These are phyloP conservation scores for Rhynchospora tenuis DNA, from an alignment of 176 grass and related monocot genomes.

Conservation along the genomic window DNA sequence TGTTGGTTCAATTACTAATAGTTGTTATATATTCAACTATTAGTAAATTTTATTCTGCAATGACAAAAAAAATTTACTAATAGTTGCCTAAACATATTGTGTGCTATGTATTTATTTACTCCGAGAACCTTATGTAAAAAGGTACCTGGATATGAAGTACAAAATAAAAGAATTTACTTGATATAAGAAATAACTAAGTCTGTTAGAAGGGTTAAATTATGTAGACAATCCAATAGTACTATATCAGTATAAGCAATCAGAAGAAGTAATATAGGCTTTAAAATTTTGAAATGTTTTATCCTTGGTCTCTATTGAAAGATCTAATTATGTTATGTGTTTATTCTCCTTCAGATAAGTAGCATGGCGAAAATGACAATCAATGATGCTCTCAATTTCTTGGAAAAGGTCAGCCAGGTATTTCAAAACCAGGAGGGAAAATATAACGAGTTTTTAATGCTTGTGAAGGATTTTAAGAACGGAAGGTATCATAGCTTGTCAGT, in stretches of 20 bases:
- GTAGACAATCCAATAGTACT: neutral
- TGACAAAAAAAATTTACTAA: too few relatives aligned
- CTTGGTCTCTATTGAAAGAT: neutral
- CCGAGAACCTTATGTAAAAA: neutral
- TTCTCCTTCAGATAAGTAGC: slow-evolving; percentile 4
- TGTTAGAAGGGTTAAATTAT: neutral
- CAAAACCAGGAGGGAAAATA: slow-evolving; percentile 94
- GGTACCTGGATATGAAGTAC: neutral
- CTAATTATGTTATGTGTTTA: slow-evolving; percentile 7
- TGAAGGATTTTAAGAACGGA: slow-evolving; percentile 99
- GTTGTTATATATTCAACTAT: too few relatives aligned
- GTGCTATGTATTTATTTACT: neutral
- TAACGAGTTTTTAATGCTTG: slow-evolving; percentile 95
- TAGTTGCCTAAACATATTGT: neutral
- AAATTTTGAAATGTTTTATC: neutral
- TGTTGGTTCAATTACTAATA: neutral
- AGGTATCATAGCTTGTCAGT: slow-evolving; percentile 36
- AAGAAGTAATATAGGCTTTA: neutral
- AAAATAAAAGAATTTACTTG: neutral
- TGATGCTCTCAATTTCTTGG: slow-evolving; percentile 83
- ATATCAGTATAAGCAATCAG: neutral
- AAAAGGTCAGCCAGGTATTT: slow-evolving; percentile 93
- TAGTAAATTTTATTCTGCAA: too few relatives aligned
- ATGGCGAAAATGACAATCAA: slow-evolving; percentile 74
- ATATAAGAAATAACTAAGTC: neutral